phyloP scores from a whole-genome alignment of 2,329 filamentous ascomycete genomes.

The Pestalotiopsis sp. region DNA sequence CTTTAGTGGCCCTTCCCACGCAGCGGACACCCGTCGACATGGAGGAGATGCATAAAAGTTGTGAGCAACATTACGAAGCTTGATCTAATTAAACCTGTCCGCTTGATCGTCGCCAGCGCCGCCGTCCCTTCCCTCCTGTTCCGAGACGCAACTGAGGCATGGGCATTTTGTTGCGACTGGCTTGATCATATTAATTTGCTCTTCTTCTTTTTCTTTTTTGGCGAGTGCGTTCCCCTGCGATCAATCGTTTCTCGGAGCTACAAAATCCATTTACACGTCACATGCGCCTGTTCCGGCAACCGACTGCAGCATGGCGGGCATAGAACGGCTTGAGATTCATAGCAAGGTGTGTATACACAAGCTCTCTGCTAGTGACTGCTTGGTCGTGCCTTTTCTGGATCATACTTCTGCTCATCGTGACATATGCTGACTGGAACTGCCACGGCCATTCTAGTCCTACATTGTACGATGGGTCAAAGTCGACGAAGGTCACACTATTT shows the following conservation, averaged over 20 bases:
- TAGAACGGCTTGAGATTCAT: slow-evolving; percentile 96
- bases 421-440: not conserved
- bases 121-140: not conserved
- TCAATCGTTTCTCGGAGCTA: not conserved
- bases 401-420: not conserved
- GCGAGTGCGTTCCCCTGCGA: not conserved
- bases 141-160: not conserved
- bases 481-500: slow-evolving; percentile 86
- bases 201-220: not conserved
- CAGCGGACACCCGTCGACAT: slow-evolving; percentile 6
- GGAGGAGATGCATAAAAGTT: not conserved
- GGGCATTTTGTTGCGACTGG: not conserved
- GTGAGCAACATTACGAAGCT: slow-evolving; percentile 4
- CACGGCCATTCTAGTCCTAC: slow-evolving; percentile 70
- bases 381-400: not conserved
- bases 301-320: slow-evolving; percentile 72
- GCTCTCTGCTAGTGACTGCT: not conserved
- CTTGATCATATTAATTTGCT: not conserved
- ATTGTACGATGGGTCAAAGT: slow-evolving; percentile 97
- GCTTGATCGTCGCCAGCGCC: not conserved
- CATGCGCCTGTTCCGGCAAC: not conserved
- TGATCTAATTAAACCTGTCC: not conserved
- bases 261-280: not conserved
- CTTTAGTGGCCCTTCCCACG: not conserved
- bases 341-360: slow-evolving; percentile 73